phyloP scores from a whole-genome alignment of 2,329 filamentous ascomycete genomes.

The Leptographium galeiforme region DNA sequence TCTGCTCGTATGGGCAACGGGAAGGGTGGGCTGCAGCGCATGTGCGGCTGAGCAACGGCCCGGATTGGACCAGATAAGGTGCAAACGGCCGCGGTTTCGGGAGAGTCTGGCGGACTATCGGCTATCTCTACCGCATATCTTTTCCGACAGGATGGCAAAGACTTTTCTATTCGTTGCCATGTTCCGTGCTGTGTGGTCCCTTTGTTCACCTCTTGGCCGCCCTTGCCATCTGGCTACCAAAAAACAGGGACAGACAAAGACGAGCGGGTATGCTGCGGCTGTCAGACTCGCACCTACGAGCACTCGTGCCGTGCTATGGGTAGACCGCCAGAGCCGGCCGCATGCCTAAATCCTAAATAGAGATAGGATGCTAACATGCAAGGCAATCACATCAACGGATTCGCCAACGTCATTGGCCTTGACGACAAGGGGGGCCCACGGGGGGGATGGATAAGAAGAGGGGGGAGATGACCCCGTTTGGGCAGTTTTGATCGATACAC shows the following conservation, averaged over 20 bases:
- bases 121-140: neutral
- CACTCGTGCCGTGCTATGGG: too few relatives aligned
- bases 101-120: neutral
- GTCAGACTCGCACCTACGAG: too few relatives aligned
- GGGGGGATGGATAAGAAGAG: neutral
- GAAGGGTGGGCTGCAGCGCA: neutral
- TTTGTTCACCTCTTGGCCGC: too few relatives aligned
- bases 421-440: neutral
- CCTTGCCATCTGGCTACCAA: too few relatives aligned
- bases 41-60: neutral
- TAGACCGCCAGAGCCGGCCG: too few relatives aligned
- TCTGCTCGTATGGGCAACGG: neutral
- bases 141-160: neutral
- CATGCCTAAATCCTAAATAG: too few relatives aligned
- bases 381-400: neutral
- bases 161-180: too few relatives aligned
- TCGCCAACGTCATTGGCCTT: neutral
- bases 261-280: too few relatives aligned
- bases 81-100: neutral
- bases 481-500: neutral
- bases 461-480: neutral
- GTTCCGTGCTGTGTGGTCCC: too few relatives aligned
- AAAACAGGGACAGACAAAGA: too few relatives aligned
- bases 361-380: neutral
- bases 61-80: neutral